Conservation (phyloP, 345 rosid genomes). For the Euphorbia peplus region DNA sequence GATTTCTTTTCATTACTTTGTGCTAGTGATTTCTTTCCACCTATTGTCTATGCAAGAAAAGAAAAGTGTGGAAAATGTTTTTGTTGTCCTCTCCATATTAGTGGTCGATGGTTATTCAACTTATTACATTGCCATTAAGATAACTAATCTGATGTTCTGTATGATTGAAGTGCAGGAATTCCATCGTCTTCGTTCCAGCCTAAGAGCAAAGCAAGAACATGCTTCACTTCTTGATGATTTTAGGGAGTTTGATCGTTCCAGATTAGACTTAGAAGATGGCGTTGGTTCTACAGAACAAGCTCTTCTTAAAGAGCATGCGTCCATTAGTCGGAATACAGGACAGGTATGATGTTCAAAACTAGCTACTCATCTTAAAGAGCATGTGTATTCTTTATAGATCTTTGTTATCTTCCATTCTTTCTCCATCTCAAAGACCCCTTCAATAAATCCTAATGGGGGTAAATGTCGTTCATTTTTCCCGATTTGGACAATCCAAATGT, state of each 20-base stretch:
- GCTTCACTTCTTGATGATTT: conserved; percentile 94
- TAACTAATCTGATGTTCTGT: conserved; percentile 26
- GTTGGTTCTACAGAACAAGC: conserved; percentile 66
- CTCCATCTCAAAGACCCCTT: neutral
- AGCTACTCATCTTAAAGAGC: neutral
- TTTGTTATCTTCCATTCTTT: neutral
- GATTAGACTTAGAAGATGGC: conserved; percentile 91
- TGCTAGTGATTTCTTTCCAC: no score
- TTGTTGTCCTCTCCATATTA: neutral
- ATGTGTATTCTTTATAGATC: neutral
- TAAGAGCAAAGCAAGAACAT: conserved; percentile 88
- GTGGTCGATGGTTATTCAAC: neutral
- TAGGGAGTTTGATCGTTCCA: conserved; percentile 88
- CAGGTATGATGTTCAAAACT: conserved; percentile 47
- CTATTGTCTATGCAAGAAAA: neutral
- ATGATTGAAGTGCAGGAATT: conserved; percentile 80
- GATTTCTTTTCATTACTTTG: conserved; percentile 1
- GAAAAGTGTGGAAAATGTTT: neutral
- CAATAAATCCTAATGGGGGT: neutral
- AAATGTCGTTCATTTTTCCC: neutral
- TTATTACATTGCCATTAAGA: neutral
- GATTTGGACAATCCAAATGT: neutral
- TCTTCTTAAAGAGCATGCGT: conserved; percentile 72
- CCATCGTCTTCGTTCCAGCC: conserved; percentile 83
- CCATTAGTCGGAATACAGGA: conserved; percentile 76